phyloP scores from a whole-genome alignment of 2,329 filamentous ascomycete species.

The Delphinella strobiligena region DNA sequence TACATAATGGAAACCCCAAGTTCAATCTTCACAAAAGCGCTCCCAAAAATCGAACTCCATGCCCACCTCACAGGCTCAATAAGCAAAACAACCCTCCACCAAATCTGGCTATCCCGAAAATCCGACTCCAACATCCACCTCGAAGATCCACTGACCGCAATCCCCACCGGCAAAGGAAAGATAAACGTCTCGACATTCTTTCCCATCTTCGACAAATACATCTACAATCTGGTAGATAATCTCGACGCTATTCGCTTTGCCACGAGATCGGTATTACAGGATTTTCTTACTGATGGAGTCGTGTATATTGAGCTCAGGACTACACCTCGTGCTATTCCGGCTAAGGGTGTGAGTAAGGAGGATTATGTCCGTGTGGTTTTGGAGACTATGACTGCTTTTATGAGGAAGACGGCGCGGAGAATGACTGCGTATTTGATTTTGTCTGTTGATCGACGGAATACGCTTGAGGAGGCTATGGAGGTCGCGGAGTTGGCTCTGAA shows the following conservation, averaged over 20 bases:
- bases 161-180: conserved; percentile 49
- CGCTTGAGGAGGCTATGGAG: conserved; percentile 45
- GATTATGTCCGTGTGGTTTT: conserved; percentile 57
- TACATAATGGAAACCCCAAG: no score
- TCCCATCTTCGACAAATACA: conserved; percentile 65
- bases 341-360: conserved; percentile 43
- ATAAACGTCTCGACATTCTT: conserved; percentile 49
- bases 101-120: conserved; percentile 57
- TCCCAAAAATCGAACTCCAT: conserved; percentile 51
- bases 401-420: conserved; percentile 15
- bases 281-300: conserved; percentile 60
- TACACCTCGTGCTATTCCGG: conserved; percentile 54
- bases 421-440: conserved; percentile 59
- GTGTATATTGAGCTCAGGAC: conserved; percentile 71
- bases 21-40: conserved; percentile 23
- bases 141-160: conserved; percentile 55
- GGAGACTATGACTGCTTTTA: conserved; percentile 45
- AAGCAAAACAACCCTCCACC: conserved; percentile 57
- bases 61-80: conserved; percentile 74
- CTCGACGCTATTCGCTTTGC: conserved; percentile 41
- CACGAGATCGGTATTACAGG: conserved; percentile 51
- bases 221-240: conserved; percentile 62
- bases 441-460: conserved; percentile 58
- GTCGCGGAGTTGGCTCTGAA: conserved; percentile 51
- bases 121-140: conserved; percentile 39